Conservation (phyloP, 2,329 filamentous ascomycete species). For the Phialophora expanda region DNA sequence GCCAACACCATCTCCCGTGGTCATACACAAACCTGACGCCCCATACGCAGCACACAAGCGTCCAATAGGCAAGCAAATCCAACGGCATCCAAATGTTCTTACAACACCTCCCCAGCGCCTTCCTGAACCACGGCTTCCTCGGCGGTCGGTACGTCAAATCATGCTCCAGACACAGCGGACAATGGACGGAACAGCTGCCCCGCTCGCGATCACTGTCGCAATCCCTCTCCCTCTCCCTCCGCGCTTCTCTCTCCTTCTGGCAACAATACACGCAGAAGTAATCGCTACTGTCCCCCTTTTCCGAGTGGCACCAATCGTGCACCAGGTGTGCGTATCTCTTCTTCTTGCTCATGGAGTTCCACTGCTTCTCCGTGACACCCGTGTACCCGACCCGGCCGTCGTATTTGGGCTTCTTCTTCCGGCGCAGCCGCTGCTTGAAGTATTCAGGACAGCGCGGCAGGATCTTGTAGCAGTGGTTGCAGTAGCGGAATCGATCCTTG, state of each 20-base stretch:
- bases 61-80: slow-evolving; percentile 12
- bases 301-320: slow-evolving; percentile 30
- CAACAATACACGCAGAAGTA: slow-evolving; percentile 32
- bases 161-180: slow-evolving; percentile 30
- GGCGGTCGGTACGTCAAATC: slow-evolving; percentile 28
- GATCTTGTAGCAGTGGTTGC: slow-evolving; percentile 35
- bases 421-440: slow-evolving; percentile 29
- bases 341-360: slow-evolving; percentile 31
- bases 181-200: slow-evolving; percentile 21
- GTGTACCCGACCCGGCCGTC: slow-evolving; percentile 23
- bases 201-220: neutral
- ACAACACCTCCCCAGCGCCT: neutral
- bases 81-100: slow-evolving; percentile 4
- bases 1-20: slow-evolving; percentile 13
- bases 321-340: slow-evolving; percentile 33
- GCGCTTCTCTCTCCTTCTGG: neutral
- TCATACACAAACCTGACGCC: slow-evolving; percentile 11
- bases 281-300: slow-evolving; percentile 29
- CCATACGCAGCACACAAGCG: slow-evolving; percentile 11
- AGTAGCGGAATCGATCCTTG: slow-evolving; percentile 36
- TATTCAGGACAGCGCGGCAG: slow-evolving; percentile 31
- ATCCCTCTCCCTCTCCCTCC: neutral
- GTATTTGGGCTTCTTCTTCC: slow-evolving; percentile 31
- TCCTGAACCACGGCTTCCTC: slow-evolving; percentile 23
- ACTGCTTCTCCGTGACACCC: slow-evolving; percentile 22